Evolutionary conservation across 2,329 filamentous ascomycete genomes (phyloP).

Genomic region (Penicillium brevicompactum): DNA sequence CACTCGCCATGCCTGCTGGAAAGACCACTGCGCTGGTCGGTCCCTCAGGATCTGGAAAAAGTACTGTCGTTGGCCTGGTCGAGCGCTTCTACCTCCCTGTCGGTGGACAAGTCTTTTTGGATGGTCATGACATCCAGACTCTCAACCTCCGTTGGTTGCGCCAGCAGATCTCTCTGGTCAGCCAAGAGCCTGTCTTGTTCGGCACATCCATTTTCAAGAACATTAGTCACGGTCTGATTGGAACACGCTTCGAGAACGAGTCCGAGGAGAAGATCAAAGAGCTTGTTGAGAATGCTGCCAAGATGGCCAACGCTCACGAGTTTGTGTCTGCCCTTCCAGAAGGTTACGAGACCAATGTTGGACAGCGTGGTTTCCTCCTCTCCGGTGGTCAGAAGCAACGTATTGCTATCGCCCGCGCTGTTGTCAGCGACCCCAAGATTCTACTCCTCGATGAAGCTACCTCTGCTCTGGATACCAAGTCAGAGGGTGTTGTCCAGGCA

Average conservation of each 20-base stretch:
- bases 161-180: slow-evolving; percentile 88
- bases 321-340: slow-evolving; percentile 83
- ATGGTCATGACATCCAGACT: slow-evolving; percentile 77
- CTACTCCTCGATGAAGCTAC: slow-evolving; percentile 94
- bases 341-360: slow-evolving; percentile 92
- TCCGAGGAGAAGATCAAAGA: slow-evolving; percentile 68
- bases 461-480: slow-evolving; percentile 89
- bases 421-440: slow-evolving; percentile 89
- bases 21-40: slow-evolving; percentile 93
- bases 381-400: slow-evolving; percentile 97
- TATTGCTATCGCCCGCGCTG: slow-evolving; percentile 87
- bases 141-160: slow-evolving; percentile 90
- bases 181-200: slow-evolving; percentile 90
- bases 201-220: slow-evolving; percentile 86
- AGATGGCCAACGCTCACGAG: slow-evolving; percentile 90
- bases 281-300: slow-evolving; percentile 77
- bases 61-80: slow-evolving; percentile 87
- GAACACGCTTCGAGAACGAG: slow-evolving; percentile 72
- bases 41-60: slow-evolving; percentile 91
- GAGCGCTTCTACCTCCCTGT: slow-evolving; percentile 95
- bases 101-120: slow-evolving; percentile 73
- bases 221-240: slow-evolving; percentile 87
- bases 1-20: slow-evolving; percentile 77
- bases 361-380: slow-evolving; percentile 87
- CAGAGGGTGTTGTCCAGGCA: slow-evolving; percentile 90